Evolutionary conservation across 1,284 basidiomycete genomes (phyloP), one percentile per base, ranked within the genome.

Genomic region (Xerocomus nothofagi): DNA sequence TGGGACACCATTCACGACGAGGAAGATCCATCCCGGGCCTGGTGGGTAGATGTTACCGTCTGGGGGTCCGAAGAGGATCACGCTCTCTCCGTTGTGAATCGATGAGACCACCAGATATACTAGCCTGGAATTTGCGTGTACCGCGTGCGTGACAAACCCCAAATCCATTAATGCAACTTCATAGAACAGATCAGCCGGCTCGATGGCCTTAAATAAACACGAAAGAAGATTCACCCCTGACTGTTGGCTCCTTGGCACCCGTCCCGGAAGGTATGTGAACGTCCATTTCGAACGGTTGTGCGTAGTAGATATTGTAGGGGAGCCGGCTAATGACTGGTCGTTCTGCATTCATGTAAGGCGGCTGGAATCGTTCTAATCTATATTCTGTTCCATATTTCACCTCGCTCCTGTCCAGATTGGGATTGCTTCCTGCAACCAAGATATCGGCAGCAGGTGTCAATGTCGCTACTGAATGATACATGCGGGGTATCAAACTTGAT

Each of bases 391-490:
- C 82, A 63, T 85, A 91, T 59, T 73, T 72, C 34, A 78, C 59
- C 55, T 82, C 85, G 55, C 83, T 88, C 38, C 86, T 72, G 65
- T 90, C 88, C 49, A 88, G 65, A 65, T 93, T 93, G 15, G 91
- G 91, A 64, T 92, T 93, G 50, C 86, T 88, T 8, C 90, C 91
- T 17, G 87, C 82, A 53, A 93, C 80, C 81, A 91, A 82, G 46
- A 92, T 68, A 43, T 79, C 76, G 7, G 84, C 90, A 39, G 72
- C 70, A 10, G 87, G 88, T 15, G 84, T 84, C 57, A 89, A 68
- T 20, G 83, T 87, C 39, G 87, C 86, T 0, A 86, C 80, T 12
- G 86, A 89, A 58, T 95, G 92, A 65, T 95, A 95, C 65, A 95
- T 65, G 47, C 92, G 74, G 24, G 92, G 84, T 55, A 92, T 91